Conservation (phyloP, 1,284 basidiomycete species). For the Xerocomus minutiporus region DNA sequence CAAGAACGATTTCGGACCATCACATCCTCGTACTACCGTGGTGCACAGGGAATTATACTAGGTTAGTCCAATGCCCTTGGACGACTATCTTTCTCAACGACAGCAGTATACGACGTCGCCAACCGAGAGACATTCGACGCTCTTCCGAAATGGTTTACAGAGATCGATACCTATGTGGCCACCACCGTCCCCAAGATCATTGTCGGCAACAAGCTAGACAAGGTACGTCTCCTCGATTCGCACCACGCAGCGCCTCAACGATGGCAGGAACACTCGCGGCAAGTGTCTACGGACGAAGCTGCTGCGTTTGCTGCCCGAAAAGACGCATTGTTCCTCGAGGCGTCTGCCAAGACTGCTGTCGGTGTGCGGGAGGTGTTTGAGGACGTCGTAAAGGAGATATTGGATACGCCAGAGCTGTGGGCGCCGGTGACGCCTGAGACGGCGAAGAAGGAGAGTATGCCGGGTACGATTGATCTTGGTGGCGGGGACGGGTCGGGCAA, state of each 20-base stretch:
- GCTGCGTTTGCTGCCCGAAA: slow-evolving; percentile 77
- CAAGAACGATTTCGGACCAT: slow-evolving; percentile 91
- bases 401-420: slow-evolving; percentile 71
- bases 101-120: slow-evolving; percentile 87
- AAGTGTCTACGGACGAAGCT: slow-evolving; percentile 80
- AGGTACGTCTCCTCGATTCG: slow-evolving; percentile 44
- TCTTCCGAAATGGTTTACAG: slow-evolving; percentile 88
- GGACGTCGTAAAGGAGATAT: slow-evolving; percentile 70
- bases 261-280: slow-evolving; percentile 78
- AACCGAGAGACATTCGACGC: slow-evolving; percentile 90
- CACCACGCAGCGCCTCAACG: neutral
- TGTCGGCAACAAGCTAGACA: slow-evolving; percentile 95
- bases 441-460: slow-evolving; percentile 30
- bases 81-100: neutral
- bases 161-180: slow-evolving; percentile 91
- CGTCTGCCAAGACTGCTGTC: slow-evolving; percentile 81
- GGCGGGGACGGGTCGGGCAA: neutral
- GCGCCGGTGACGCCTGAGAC: slow-evolving; percentile 32
- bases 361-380: slow-evolving; percentile 80
- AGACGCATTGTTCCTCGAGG: slow-evolving; percentile 83
- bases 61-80: slow-evolving; percentile 42
- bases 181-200: slow-evolving; percentile 90
- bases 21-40: slow-evolving; percentile 88
- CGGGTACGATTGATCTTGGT: slow-evolving; percentile 34
- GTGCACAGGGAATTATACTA: slow-evolving; percentile 91